phyloP scores from a whole-genome alignment of 148 eudicot species.

The Persicaria maculosa region DNA sequence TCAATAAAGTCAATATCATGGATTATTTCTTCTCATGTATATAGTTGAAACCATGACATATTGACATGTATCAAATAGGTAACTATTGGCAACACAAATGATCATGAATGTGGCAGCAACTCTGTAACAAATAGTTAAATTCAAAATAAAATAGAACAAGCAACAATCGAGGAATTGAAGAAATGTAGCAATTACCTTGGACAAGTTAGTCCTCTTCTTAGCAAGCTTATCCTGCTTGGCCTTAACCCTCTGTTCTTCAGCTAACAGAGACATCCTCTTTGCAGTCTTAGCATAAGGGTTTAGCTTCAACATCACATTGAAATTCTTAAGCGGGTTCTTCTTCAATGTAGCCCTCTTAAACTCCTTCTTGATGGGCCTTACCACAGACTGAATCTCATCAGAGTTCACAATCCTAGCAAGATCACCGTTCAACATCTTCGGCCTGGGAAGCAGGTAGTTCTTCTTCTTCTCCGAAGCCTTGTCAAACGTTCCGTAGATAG shows the following conservation, averaged over 20 bases:
- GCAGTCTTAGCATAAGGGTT: constrained; percentile 90
- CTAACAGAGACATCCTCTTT: constrained; percentile 66
- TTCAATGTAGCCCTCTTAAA: constrained; percentile 64
- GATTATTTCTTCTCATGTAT: neutral
- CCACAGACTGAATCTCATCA: constrained; percentile 82
- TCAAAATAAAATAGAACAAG: neutral
- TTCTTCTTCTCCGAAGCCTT: constrained; percentile 69
- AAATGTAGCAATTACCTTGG: constrained; percentile 40
- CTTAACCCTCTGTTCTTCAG: constrained; percentile 65
- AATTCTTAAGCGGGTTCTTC: constrained; percentile 87
- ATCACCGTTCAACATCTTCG: constrained; percentile 81
- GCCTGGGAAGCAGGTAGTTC: constrained; percentile 59
- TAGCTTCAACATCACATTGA: constrained; percentile 65
- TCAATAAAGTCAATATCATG: neutral
- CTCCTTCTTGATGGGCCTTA: constrained; percentile 72
- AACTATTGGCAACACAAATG: neutral
- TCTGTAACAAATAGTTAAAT: neutral
- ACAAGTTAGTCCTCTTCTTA: constrained; percentile 57
- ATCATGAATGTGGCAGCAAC: neutral
- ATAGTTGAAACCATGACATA: neutral
- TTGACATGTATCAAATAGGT: neutral
- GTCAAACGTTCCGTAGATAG: constrained; percentile 66
- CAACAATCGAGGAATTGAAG: neutral
- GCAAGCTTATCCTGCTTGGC: constrained; percentile 67
- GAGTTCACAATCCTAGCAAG: constrained; percentile 76